These are phyloP conservation scores for Acanthamoeba royreba DNA, from an alignment of 208 protist genomes.

Conservation along the genomic window DNA sequence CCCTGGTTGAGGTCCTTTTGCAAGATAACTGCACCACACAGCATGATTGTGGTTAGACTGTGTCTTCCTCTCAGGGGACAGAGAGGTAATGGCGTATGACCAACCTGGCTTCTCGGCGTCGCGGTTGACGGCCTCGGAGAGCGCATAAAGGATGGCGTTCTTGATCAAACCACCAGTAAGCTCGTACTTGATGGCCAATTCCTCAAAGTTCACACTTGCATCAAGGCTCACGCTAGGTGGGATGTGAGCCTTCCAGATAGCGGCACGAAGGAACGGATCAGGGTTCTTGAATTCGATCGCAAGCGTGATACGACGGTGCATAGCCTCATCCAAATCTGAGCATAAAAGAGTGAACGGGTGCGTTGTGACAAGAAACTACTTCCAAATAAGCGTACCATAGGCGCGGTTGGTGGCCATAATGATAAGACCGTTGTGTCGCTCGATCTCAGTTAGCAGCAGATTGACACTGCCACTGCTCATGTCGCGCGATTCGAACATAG, in stretches of 20 bases:
- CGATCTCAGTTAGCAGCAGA: slow-evolving; percentile 66
- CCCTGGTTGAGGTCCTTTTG: neutral
- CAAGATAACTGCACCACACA: neutral
- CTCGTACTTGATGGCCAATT: slow-evolving; percentile 62
- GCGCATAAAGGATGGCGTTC: slow-evolving; percentile 58
- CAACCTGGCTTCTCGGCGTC: slow-evolving; percentile 39
- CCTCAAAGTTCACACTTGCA: slow-evolving; percentile 47
- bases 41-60: neutral
- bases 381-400: slow-evolving; percentile 26
- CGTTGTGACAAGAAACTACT: slow-evolving; percentile 43
- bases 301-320: slow-evolving; percentile 55
- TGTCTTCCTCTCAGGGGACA: neutral
- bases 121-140: slow-evolving; percentile 56
- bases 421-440: slow-evolving; percentile 62
- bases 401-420: slow-evolving; percentile 60
- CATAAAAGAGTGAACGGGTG: slow-evolving; percentile 19
- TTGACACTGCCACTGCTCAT: slow-evolving; percentile 27
- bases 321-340: slow-evolving; percentile 61
- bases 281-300: slow-evolving; percentile 64
- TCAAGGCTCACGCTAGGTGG: slow-evolving; percentile 40
- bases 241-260: slow-evolving; percentile 59
- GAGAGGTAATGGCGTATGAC: neutral
- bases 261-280: slow-evolving; percentile 39
- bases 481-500: slow-evolving; percentile 53
- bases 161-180: slow-evolving; percentile 72